Evolutionary conservation across 495 filamentous ascomycete species (phyloP).

Genomic region (Talaromyces liani): DNA sequence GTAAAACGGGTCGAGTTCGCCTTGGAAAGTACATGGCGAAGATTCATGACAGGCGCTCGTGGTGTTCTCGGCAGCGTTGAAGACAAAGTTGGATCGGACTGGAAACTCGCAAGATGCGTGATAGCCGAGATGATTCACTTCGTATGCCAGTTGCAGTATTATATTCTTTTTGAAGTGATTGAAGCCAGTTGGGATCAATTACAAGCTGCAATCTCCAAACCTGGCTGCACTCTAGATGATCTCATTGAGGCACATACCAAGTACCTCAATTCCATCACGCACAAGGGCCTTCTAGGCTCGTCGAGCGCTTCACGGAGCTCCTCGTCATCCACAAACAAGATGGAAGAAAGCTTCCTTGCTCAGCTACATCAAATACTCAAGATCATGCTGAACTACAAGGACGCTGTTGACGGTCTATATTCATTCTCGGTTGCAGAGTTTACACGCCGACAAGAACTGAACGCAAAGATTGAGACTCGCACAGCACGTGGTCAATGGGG

Average conservation of each 20-base stretch:
- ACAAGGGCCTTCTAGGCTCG: constrained; percentile 84
- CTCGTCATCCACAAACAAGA: constrained; percentile 38
- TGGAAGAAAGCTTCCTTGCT: constrained; percentile 76
- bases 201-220: constrained; percentile 68
- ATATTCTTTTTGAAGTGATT: constrained; percentile 98
- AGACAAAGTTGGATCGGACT: constrained; percentile 67
- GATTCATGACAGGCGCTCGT: constrained; percentile 90
- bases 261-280: constrained; percentile 89
- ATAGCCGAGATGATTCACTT: constrained; percentile 99
- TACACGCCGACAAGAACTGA: constrained; percentile 77
- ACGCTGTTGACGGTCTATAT: constrained; percentile 90
- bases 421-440: constrained; percentile 90
- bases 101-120: constrained; percentile 81
- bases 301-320: constrained; percentile 30
- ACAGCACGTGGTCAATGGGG: constrained; percentile 58
- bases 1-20: constrained; percentile 97
- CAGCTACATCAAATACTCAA: constrained; percentile 91
- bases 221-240: constrained; percentile 86
- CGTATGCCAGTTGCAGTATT: constrained; percentile 93
- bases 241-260: constrained; percentile 84
- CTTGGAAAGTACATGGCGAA: constrained; percentile 82
- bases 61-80: constrained; percentile 83
- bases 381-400: constrained; percentile 88
- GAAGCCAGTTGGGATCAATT: constrained; percentile 88
- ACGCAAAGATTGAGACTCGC: constrained; percentile 61